Conservation (phyloP, 805 yeast species). For the Naumovozyma dairenensis region DNA sequence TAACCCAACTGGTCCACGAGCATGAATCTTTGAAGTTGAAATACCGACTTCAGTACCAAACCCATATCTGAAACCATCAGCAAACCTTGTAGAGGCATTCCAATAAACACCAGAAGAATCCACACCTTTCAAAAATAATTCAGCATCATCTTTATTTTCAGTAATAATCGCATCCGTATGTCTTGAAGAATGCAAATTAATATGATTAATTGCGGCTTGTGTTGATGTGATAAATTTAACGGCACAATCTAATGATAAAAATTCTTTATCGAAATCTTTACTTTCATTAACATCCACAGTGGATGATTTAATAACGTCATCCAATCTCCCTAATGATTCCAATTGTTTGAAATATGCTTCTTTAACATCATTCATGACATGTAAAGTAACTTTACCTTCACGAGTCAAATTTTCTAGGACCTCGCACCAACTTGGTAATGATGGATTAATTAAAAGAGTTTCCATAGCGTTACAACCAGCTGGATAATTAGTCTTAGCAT, state of each 20-base stretch:
- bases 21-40: constrained; percentile 92
- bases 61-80: constrained; percentile 97
- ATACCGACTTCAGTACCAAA: constrained; percentile 99
- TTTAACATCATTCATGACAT: constrained; percentile 46
- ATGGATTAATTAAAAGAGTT: constrained; percentile 52
- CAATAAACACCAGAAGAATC: constrained; percentile 97
- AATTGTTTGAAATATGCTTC: constrained; percentile 20
- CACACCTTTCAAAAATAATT: constrained; percentile 67
- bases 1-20: constrained; percentile 96
- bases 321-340: constrained; percentile 7
- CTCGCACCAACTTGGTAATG: constrained; percentile 29
- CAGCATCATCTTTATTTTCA: constrained; percentile 59
- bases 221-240: constrained; percentile 51
- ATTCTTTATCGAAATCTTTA: constrained; percentile 71
- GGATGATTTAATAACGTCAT: constrained; percentile 17
- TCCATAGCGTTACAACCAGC: constrained; percentile 99
- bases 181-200: constrained; percentile 85
- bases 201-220: constrained; percentile 71
- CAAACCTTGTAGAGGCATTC: constrained; percentile 95
- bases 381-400: constrained; percentile 59
- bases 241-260: constrained; percentile 73
- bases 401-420: constrained; percentile 40
- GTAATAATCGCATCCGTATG: constrained; percentile 94
- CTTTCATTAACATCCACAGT: constrained; percentile 38
- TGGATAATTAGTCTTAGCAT: constrained; percentile 91